Conservation (phyloP, 2,329 filamentous ascomycete genomes). For the Apiospora arundinis region DNA sequence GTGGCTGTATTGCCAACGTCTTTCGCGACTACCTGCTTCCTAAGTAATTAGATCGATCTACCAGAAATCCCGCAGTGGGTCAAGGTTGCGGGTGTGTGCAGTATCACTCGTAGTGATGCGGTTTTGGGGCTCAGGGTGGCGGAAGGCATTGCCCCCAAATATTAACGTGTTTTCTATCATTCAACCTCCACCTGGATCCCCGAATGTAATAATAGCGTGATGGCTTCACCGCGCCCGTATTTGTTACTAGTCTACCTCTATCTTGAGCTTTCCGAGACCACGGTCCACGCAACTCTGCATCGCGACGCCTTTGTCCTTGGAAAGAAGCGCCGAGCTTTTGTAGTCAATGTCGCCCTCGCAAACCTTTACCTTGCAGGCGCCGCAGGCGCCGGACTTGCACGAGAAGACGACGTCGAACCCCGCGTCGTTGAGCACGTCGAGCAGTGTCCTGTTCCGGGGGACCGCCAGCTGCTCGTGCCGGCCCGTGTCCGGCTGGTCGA, state of each 20-base stretch:
- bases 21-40: too few species aligned
- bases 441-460: conserved; percentile 12
- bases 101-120: too few species aligned
- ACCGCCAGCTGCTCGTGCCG: conserved; percentile 18
- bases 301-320: conserved; percentile 41
- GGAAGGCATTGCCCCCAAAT: too few species aligned
- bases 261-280: conserved; percentile 40
- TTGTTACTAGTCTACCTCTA: conserved; percentile 34
- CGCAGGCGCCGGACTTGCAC: conserved; percentile 52
- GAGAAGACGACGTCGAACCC: conserved; percentile 45
- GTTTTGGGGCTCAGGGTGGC: too few species aligned
- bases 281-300: conserved; percentile 47
- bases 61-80: too few species aligned
- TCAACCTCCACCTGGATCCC: too few species aligned
- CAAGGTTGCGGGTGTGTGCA: too few species aligned
- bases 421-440: conserved; percentile 15
- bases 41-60: too few species aligned
- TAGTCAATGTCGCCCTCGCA: conserved; percentile 46
- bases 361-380: conserved; percentile 47
- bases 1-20: too few species aligned
- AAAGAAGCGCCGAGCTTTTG: conserved; percentile 44
- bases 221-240: neutral
- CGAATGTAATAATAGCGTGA: too few species aligned
- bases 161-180: too few species aligned
- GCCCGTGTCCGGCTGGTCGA: conserved; percentile 13